Conservation (phyloP, 1,284 basidiomycete species). For the Mycena citricolor region DNA sequence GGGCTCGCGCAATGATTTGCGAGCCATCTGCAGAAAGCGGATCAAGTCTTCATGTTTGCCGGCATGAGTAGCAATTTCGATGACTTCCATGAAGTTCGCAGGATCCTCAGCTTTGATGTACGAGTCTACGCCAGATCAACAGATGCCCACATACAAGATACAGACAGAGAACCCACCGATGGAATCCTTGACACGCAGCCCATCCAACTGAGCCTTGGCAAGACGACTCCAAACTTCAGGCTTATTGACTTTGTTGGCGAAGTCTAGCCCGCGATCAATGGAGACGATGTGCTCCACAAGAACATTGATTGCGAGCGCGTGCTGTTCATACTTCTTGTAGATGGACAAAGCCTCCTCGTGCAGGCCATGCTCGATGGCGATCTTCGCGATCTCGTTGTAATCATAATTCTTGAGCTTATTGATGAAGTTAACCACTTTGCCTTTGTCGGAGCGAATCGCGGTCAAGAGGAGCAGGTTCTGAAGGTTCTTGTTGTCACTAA, state of each 20-base stretch:
- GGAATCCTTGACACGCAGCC: constrained; percentile 96
- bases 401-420: constrained; percentile 98
- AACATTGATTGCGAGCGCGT: constrained; percentile 95
- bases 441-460: constrained; percentile 97
- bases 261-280: constrained; percentile 95
- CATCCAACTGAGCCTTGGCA: constrained; percentile 99
- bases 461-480: constrained; percentile 96
- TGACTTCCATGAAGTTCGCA: constrained; percentile 93
- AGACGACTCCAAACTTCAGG: constrained; percentile 97
- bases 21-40: constrained; percentile 98
- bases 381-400: constrained; percentile 91
- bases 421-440: constrained; percentile 98
- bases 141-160: not conserved
- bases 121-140: constrained; percentile 63
- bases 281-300: constrained; percentile 98
- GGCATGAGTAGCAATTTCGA: constrained; percentile 94
- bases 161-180: constrained; percentile 61
- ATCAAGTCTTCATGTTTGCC: constrained; percentile 99
- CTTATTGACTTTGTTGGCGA: constrained; percentile 95
- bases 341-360: constrained; percentile 97
- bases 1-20: constrained; percentile 95
- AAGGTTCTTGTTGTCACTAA: constrained; percentile 95
- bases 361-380: constrained; percentile 94
- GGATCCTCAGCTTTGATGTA: constrained; percentile 99
- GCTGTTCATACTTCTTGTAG: constrained; percentile 93